Evolutionary conservation across 1,139 yeast genomes (phyloP), one percentile per base, ranked within the genome.

Genomic region (Pichia sp.): DNA sequence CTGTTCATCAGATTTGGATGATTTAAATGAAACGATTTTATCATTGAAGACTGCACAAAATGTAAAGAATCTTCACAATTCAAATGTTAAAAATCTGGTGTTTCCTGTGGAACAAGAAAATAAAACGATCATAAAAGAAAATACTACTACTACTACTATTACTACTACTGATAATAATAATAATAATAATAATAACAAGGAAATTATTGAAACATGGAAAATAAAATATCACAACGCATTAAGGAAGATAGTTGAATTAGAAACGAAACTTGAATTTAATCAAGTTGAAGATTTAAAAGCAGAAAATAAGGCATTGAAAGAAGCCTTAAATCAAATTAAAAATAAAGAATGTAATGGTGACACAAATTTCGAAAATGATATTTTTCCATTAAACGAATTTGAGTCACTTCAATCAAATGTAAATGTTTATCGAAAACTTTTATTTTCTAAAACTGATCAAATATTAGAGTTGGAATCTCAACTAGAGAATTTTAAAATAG

Each of bases 21-120:
- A 87, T 57, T 82, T 74, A 47, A 61, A 66, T 22, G 96, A 87
- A 59, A 86, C 96, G 0, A 53, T 87, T 12, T 81, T 92, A 6
- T 83, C 95, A 0, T 66, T 89, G 45, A 65, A 95, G 43, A 87
- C 87, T 63, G 96, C 96, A 3, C 72, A 80, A 3, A 68, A 95
- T 40, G 94, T 95, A 10, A 86, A 84, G 63, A 69, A 68, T 27
- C 43, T 45, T 8, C 35, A 36, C 12, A 45, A 45, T 35, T 31
- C 30, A 31, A 16, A 22, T 20, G 33, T 33, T 29, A 63, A 65
- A 34, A 64, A 69, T 25, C 75, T 78, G 51, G n/a, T n/a, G n/a
- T n/a, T n/a, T n/a, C n/a, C n/a, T n/a, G n/a, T n/a, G n/a, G n/a
- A n/a, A n/a, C n/a, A n/a, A n/a, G n/a, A n/a, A n/a, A n/a, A n/a